These are phyloP conservation scores for Chaetomium fimeti DNA, from an alignment of 495 filamentous ascomycete species.

Conservation along the genomic window DNA sequence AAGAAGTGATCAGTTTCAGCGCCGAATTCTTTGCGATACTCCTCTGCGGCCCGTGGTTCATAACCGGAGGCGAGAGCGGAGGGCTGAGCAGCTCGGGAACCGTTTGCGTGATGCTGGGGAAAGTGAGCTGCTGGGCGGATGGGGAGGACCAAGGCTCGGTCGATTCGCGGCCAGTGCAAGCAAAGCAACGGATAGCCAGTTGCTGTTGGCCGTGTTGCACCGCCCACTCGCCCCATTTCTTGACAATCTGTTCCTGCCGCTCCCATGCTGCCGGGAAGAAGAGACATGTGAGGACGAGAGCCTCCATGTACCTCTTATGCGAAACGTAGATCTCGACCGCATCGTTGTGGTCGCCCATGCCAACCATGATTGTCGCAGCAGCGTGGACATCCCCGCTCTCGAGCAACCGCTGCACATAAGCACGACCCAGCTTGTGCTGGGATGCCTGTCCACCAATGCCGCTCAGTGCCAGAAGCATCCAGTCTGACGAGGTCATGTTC, in stretches of 20 bases:
- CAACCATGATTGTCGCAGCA: constrained; percentile 85
- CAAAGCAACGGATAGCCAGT: constrained; percentile 88
- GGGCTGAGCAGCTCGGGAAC: constrained; percentile 57
- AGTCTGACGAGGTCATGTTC: constrained; percentile 83
- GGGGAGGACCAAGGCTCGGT: constrained; percentile 81
- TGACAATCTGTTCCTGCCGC: constrained; percentile 78
- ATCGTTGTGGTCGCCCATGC: constrained; percentile 88
- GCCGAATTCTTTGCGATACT: constrained; percentile 73
- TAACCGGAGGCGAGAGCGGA: constrained; percentile 55
- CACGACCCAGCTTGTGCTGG: constrained; percentile 85
- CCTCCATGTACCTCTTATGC: constrained; percentile 88
- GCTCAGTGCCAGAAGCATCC: constrained; percentile 94
- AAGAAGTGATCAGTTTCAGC: constrained; percentile 89
- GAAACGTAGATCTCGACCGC: constrained; percentile 96
- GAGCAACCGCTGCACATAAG: constrained; percentile 86
- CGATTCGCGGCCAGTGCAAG: constrained; percentile 74
- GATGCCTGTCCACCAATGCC: constrained; percentile 77
- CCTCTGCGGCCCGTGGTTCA: constrained; percentile 53
- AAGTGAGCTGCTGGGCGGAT: constrained; percentile 65
- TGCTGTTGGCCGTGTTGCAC: constrained; percentile 82
- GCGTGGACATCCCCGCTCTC: constrained; percentile 90
- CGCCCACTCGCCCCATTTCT: constrained; percentile 93
- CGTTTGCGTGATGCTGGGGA: constrained; percentile 47
- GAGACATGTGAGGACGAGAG: constrained; percentile 73
- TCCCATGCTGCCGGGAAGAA: constrained; percentile 81